Conservation (phyloP, 2,329 filamentous ascomycete species). For the Madurella fahalii region DNA sequence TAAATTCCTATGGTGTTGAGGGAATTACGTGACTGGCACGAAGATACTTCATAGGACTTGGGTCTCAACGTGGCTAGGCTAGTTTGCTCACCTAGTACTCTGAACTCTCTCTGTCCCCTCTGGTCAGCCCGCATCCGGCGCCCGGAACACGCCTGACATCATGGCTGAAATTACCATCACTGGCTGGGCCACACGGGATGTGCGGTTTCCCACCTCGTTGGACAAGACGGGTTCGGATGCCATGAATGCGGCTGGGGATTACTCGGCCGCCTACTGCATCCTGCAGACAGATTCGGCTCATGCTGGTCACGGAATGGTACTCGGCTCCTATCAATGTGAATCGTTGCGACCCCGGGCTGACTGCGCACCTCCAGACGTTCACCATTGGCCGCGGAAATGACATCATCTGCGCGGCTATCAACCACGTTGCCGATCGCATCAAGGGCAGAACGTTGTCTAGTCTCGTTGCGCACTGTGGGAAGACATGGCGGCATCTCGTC, state of each 20-base stretch:
- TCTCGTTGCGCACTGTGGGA: slow-evolving; percentile 68
- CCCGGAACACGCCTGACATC: background rate
- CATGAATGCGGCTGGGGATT: slow-evolving; percentile 92
- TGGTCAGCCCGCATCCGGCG: background rate
- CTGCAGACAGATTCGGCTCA: slow-evolving; percentile 71
- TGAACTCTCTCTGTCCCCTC: background rate
- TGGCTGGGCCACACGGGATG: slow-evolving; percentile 66
- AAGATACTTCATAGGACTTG: background rate
- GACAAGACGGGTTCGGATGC: slow-evolving; percentile 96
- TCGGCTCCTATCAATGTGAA: background rate
- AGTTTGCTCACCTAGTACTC: too few species aligned
- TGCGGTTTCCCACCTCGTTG: slow-evolving; percentile 83
- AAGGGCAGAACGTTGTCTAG: slow-evolving; percentile 70
- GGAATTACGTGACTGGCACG: slow-evolving; percentile 1
- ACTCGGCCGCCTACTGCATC: slow-evolving; percentile 92
- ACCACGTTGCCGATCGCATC: slow-evolving; percentile 71
- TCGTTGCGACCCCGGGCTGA: slow-evolving; percentile 4
- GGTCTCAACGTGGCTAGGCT: too few species aligned
- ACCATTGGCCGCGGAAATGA: slow-evolving; percentile 89
- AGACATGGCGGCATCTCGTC: slow-evolving; percentile 89
- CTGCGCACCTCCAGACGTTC: slow-evolving; percentile 53
- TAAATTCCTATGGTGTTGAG: background rate
- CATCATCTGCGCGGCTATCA: slow-evolving; percentile 82
- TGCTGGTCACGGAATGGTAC: slow-evolving; percentile 74
- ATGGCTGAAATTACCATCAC: slow-evolving; percentile 65